These are phyloP conservation scores for Cenococcum geophilum DNA, from an alignment of 495 filamentous ascomycete species.

Conservation along the genomic window DNA sequence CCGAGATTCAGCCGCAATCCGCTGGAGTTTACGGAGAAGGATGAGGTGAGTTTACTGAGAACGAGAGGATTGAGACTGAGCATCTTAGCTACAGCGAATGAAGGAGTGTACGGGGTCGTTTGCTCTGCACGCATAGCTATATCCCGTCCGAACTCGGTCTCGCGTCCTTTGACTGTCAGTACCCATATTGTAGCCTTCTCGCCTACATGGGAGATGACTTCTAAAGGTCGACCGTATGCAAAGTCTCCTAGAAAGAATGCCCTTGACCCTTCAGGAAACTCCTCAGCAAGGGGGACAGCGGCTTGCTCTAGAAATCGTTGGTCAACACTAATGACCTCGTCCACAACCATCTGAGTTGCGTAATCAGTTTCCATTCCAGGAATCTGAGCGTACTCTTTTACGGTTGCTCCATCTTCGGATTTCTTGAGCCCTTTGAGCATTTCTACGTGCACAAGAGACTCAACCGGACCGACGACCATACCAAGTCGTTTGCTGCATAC, in stretches of 20 bases:
- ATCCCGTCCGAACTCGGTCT: constrained; percentile 72
- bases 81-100: constrained; percentile 75
- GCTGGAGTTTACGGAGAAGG: constrained; percentile 75
- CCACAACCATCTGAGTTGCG: constrained; percentile 82
- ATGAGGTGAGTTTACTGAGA: constrained; percentile 90
- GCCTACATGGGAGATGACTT: constrained; percentile 67
- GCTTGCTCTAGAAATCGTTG: constrained; percentile 84
- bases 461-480: constrained; percentile 78
- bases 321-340: constrained; percentile 86
- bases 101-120: constrained; percentile 70
- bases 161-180: constrained; percentile 57
- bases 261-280: constrained; percentile 73
- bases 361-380: constrained; percentile 87
- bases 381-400: constrained; percentile 92
- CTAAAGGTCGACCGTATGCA: constrained; percentile 82
- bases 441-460: constrained; percentile 84
- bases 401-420: constrained; percentile 79
- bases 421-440: constrained; percentile 86
- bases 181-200: constrained; percentile 74
- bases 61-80: constrained; percentile 78
- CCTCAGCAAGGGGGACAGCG: constrained; percentile 80
- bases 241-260: constrained; percentile 97
- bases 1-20: constrained; percentile 81
- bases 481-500: constrained; percentile 85
- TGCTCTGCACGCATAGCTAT: constrained; percentile 63